Evolutionary conservation across 768 basidiomycete genomes (phyloP).

Genomic region (Rhodotorula kratochvilovae): DNA sequence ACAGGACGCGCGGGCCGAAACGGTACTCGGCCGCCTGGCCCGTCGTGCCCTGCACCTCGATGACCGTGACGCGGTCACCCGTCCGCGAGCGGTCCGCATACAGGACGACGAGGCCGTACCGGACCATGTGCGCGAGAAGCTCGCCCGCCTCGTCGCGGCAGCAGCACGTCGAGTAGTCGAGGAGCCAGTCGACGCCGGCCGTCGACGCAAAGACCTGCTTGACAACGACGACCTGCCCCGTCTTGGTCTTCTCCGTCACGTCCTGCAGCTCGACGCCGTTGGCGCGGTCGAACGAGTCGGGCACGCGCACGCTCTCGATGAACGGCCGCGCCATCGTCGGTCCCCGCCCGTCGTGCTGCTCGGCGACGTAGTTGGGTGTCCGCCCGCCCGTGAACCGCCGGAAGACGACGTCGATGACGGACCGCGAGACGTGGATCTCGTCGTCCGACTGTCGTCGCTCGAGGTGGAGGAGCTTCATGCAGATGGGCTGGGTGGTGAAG

Average conservation of each 20-base stretch:
- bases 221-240: slow-evolving; percentile 53
- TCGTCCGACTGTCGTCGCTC: slow-evolving; percentile 88
- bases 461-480: slow-evolving; percentile 94
- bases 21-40: slow-evolving; percentile 57
- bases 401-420: slow-evolving; percentile 90
- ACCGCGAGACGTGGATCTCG: slow-evolving; percentile 92
- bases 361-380: slow-evolving; percentile 66
- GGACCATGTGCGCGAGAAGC: slow-evolving; percentile 95
- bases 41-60: slow-evolving; percentile 24
- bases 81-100: slow-evolving; percentile 49
- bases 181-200: slow-evolving; percentile 89
- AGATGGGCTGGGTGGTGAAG: slow-evolving; percentile 87
- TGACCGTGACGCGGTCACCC: slow-evolving; percentile 32
- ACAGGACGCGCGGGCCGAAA: slow-evolving; percentile 90
- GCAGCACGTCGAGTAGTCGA: slow-evolving; percentile 93
- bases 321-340: slow-evolving; percentile 49
- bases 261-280: slow-evolving; percentile 48
- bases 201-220: slow-evolving; percentile 74
- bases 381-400: slow-evolving; percentile 79
- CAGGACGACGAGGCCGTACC: slow-evolving; percentile 81
- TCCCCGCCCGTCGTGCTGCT: slow-evolving; percentile 70
- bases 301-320: slow-evolving; percentile 35
- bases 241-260: slow-evolving; percentile 50
- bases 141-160: slow-evolving; percentile 95
- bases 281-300: slow-evolving; percentile 44